A percentile compares a stretch with the other conserved stretches of the same genome.
phyloP scores from a whole-genome alignment of 495 filamentous ascomycete genomes.

The Hypomontagnella submonticulosa region DNA sequence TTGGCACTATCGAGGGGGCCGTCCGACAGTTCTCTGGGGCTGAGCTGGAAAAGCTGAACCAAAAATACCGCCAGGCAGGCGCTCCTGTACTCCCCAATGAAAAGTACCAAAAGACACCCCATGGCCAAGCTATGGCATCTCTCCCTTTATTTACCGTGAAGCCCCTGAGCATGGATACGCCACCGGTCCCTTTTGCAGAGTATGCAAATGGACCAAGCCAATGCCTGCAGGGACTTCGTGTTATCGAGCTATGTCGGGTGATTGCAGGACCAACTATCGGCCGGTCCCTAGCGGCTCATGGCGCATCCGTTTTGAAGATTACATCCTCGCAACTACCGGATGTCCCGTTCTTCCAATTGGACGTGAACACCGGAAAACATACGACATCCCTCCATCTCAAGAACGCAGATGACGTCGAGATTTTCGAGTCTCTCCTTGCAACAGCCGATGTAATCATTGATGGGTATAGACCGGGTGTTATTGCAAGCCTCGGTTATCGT shows the following conservation, averaged over 20 bases:
- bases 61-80: conserved; percentile 70
- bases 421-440: conserved; percentile 68
- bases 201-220: conserved; percentile 57
- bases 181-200: conserved; percentile 65
- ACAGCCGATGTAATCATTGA: conserved; percentile 72
- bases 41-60: conserved; percentile 74
- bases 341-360: conserved; percentile 83
- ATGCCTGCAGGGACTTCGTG: conserved; percentile 65
- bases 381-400: conserved; percentile 66
- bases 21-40: conserved; percentile 70
- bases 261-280: conserved; percentile 72
- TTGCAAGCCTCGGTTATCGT: conserved; percentile 73
- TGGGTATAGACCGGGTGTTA: conserved; percentile 73
- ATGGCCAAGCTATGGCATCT: conserved; percentile 60
- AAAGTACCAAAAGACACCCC: conserved; percentile 69
- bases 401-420: conserved; percentile 57
- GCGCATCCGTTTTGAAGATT: conserved; percentile 75
- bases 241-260: conserved; percentile 76
- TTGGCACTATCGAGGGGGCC: conserved; percentile 72
- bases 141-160: conserved; percentile 65
- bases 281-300: conserved; percentile 73
- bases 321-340: conserved; percentile 74
- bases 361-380: conserved; percentile 78
- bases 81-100: conserved; percentile 72
- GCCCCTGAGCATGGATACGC: conserved; percentile 57